These are phyloP conservation scores for Rhynchosporium secalis DNA, from an alignment of 2,329 filamentous ascomycete species.

Conservation along the genomic window DNA sequence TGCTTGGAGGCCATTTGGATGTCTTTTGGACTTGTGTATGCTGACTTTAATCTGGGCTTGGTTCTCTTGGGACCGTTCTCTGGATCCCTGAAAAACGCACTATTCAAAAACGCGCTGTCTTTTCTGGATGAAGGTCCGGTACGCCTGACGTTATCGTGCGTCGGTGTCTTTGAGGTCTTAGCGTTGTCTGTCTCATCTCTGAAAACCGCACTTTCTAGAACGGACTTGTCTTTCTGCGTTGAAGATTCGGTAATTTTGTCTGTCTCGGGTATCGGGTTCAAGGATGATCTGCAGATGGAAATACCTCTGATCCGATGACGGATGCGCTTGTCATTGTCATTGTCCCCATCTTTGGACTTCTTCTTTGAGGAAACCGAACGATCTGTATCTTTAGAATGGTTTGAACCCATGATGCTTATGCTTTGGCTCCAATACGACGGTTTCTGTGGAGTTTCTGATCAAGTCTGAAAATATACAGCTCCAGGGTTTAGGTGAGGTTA, in stretches of 20 bases:
- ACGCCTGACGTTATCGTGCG: not conserved
- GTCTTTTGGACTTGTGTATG: not conserved
- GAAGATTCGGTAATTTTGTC: not conserved
- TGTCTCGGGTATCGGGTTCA: not conserved
- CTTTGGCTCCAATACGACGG: not conserved
- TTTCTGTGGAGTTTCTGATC: too few relatives aligned
- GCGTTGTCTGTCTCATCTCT: not conserved
- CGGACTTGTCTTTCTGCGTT: not conserved
- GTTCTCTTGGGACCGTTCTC: too few relatives aligned
- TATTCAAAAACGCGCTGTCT: too few relatives aligned
- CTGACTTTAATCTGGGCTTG: not conserved
- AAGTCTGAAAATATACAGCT: too few relatives aligned
- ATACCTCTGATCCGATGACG: not conserved
- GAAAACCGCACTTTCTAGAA: not conserved
- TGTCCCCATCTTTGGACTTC: not conserved
- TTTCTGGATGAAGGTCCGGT: not conserved
- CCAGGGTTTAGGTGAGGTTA: too few relatives aligned
- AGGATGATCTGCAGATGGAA: not conserved
- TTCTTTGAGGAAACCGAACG: not conserved
- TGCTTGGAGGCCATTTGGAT: constrained; percentile 12
- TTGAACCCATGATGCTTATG: not conserved
- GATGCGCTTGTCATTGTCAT: not conserved
- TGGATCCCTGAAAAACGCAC: not conserved
- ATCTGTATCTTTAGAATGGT: too few relatives aligned
- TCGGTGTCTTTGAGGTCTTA: not conserved